These are phyloP conservation scores for Rostrohypoxylon terebratum DNA, from an alignment of 495 filamentous ascomycete species.

Conservation along the genomic window DNA sequence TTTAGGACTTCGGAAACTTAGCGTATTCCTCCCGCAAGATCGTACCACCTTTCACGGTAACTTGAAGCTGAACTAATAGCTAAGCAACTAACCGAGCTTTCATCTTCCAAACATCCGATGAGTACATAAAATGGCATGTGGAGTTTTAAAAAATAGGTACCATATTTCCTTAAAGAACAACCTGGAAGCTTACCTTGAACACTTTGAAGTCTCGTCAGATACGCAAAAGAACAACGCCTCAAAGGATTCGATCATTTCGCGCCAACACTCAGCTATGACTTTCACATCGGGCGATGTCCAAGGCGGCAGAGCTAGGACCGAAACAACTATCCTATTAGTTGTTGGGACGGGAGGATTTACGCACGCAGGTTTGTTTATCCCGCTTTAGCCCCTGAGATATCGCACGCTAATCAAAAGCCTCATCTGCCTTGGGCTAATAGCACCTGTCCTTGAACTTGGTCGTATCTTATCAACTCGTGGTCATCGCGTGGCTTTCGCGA, in stretches of 20 bases:
- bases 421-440: slow-evolving; percentile 21
- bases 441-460: slow-evolving; percentile 54
- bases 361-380: slow-evolving; percentile 17
- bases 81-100: not conserved
- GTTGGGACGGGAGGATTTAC: slow-evolving; percentile 30
- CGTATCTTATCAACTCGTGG: slow-evolving; percentile 52
- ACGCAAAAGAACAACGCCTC: not conserved
- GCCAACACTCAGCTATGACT: not conserved
- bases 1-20: not conserved
- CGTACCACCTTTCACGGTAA: not conserved
- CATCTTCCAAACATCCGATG: slow-evolving; percentile 5
- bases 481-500: slow-evolving; percentile 55
- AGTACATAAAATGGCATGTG: slow-evolving; percentile 1
- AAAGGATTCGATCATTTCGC: slow-evolving; percentile 1
- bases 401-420: not conserved
- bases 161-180: not conserved
- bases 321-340: slow-evolving; percentile 26
- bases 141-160: slow-evolving; percentile 12
- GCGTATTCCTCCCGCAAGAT: not conserved
- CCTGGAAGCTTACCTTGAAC: not conserved
- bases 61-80: not conserved
- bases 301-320: not conserved
- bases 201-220: not conserved
- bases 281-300: not conserved
- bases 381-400: not conserved